A percentile compares a stretch with the other conserved stretches of the same genome.
These are phyloP conservation scores for Candida nonsorbophila DNA, from an alignment of 805 yeast genomes.

Conservation along the genomic window DNA sequence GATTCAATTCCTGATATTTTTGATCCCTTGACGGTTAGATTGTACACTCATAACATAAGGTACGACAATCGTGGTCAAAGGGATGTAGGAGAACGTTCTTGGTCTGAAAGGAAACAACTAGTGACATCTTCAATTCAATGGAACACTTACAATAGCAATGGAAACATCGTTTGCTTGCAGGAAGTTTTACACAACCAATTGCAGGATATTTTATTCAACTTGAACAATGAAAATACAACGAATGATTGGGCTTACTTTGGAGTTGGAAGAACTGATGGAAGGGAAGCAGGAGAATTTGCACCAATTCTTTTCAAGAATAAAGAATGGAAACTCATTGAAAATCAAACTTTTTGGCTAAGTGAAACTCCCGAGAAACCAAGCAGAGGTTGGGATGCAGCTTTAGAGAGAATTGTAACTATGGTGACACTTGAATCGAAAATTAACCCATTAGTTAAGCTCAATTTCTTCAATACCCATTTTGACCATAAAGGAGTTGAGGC, in stretches of 20 bases:
- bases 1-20: conserved; percentile 1
- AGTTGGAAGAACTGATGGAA: conserved; percentile 31
- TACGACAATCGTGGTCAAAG: conserved; percentile 29
- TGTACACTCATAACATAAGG: conserved; percentile 43
- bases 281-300: conserved; percentile 25
- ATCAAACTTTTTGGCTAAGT: conserved; percentile 35
- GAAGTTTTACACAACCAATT: conserved; percentile 42
- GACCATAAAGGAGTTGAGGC: conserved; percentile 37
- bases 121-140: conserved; percentile 20
- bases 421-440: conserved; percentile 25
- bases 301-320: conserved; percentile 27
- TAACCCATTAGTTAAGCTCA: conserved; percentile 22
- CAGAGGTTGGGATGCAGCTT: conserved; percentile 39
- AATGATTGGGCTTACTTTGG: conserved; percentile 33
- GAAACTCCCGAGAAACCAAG: conserved; percentile 42
- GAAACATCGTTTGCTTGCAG: conserved; percentile 37
- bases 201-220: conserved; percentile 16
- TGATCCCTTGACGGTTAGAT: conserved; percentile 12
- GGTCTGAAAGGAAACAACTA: conserved; percentile 36
- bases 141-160: conserved; percentile 16
- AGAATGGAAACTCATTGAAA: conserved; percentile 27
- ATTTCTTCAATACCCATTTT: conserved; percentile 38
- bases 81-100: conserved; percentile 35
- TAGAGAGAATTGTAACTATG: conserved; percentile 36
- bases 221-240: conserved; percentile 17